phyloP scores from a whole-genome alignment of 176 grass and related monocot species.

The Zizania latifolia region DNA sequence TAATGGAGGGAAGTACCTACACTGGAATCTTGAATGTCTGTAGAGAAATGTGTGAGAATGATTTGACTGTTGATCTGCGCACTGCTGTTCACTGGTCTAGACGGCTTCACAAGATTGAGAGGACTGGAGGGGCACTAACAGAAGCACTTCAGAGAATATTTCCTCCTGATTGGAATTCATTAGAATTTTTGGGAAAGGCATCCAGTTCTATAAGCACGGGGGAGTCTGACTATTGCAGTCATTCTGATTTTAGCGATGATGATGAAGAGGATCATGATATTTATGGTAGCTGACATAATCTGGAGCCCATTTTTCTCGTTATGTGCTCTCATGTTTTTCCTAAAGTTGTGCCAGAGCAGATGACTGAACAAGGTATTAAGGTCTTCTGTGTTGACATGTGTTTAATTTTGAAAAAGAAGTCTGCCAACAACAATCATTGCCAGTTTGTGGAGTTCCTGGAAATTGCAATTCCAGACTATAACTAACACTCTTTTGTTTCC shows the following conservation, averaged over 20 bases:
- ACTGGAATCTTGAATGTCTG: conserved; percentile 76
- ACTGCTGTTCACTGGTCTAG: conserved; percentile 95
- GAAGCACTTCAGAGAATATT: conserved; percentile 90
- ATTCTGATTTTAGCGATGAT: conserved; percentile 45
- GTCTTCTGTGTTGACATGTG: neutral
- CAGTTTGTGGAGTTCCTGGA: neutral
- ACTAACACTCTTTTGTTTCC: conserved; percentile 1
- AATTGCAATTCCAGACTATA: neutral
- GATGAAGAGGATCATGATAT: conserved; percentile 15
- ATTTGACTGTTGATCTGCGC: conserved; percentile 70
- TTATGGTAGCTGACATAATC: conserved; percentile 41
- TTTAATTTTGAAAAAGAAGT: neutral
- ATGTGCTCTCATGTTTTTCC: neutral
- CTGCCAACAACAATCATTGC: neutral
- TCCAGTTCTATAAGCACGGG: conserved; percentile 22
- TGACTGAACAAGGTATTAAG: conserved; percentile 41
- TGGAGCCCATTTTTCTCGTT: neutral
- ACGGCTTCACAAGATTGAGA: conserved; percentile 78
- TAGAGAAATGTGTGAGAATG: conserved; percentile 84
- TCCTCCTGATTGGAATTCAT: conserved; percentile 88
- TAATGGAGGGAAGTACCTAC: conserved; percentile 61
- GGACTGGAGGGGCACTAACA: conserved; percentile 76
- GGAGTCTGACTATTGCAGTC: conserved; percentile 39
- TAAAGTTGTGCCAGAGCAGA: neutral
- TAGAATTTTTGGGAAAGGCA: conserved; percentile 35